These are phyloP conservation scores for Pythium myriotylum DNA, from an alignment of 352 stramenopile genomes.

Conservation along the genomic window DNA sequence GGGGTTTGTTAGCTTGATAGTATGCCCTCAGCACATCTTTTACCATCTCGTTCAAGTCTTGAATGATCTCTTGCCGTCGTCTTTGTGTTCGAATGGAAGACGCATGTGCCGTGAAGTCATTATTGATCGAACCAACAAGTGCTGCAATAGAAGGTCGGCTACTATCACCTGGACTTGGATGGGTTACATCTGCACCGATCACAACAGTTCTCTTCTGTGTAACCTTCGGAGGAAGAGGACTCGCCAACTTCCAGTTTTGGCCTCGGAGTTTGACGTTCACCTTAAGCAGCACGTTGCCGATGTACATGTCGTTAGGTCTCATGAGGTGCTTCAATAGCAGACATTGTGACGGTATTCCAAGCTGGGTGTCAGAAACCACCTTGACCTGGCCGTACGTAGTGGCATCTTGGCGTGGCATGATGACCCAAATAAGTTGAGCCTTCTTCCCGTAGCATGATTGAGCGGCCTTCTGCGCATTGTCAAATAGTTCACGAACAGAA, in stretches of 20 bases:
- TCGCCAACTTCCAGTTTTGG: conserved; percentile 57
- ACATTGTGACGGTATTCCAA: conserved; percentile 79
- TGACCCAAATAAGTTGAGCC: conserved; percentile 63
- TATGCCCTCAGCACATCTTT: conserved; percentile 76
- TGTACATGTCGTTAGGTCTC: conserved; percentile 64
- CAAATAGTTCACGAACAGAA: conserved; percentile 43
- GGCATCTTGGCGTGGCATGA: conserved; percentile 50
- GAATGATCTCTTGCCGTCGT: conserved; percentile 80
- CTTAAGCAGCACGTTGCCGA: conserved; percentile 78
- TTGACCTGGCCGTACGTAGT: conserved; percentile 72
- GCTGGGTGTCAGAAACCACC: conserved; percentile 65
- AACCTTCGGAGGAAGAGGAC: conserved; percentile 43
- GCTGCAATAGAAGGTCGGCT: conserved; percentile 79
- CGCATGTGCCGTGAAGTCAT: conserved; percentile 68
- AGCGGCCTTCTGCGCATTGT: conserved; percentile 39
- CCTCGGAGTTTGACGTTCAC: conserved; percentile 81
- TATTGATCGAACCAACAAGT: conserved; percentile 80
- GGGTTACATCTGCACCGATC: conserved; percentile 84
- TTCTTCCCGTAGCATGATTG: conserved; percentile 29
- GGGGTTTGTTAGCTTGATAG: conserved; percentile 37
- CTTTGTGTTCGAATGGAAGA: conserved; percentile 70
- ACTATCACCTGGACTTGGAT: conserved; percentile 73
- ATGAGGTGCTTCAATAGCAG: conserved; percentile 71
- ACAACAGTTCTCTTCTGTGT: conserved; percentile 63
- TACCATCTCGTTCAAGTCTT: conserved; percentile 64